Base-by-base conservation (phyloP, 164 flowering plant genomes). In the Litsea cubeba region DNA sequence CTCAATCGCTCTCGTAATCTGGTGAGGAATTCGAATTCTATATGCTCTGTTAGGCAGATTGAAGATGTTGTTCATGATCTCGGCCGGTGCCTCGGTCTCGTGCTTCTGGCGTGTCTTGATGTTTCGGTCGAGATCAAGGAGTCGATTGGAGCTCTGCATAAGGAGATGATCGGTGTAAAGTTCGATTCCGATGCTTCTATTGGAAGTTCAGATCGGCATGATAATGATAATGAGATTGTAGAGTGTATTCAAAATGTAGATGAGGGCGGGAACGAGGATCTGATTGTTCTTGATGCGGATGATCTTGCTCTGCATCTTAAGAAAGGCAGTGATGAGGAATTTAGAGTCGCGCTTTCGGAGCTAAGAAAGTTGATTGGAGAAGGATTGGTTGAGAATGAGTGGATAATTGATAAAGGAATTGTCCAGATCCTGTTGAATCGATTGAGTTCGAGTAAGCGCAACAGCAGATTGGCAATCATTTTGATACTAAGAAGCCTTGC, bases 21-120 rank as follows among this genome's bases (percentile, higher is more conserved):
- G 71, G 66, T 86, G 14, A 35, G 57, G 49, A 77, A 65, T 67
- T 77, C 70, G 12, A 62, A 50, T 20, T 64, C 77, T 1, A 65
- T 51, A 32, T 28, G 76, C n/a, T 68, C 80, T 3, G 49, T 64
- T 1, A 77, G 76, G 26, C 76, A 76, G 28, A 73, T 89, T 0
- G 85, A 90, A 74, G 75, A 75, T 5, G 30, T 81, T 24, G 76
- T 73, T 1, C 88, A 82, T 28, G 87, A 81, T 64, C 77, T 89
- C 7, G 97, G 91, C 12, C 74, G 90, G 50, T 87, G 91, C 10
- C 74, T 90, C 71, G 94, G 92, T 50, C 86, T 89, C 15, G 79
- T 89, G 67, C 79, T 88, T 0, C 74, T 88, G 71, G 79, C 90
- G 1, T 32, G 82, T 69, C 74, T 73, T 35, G 87, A 85, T 14